Conservation (phyloP, 2,329 filamentous ascomycete genomes). For the Macroventuria anomochaeta region DNA sequence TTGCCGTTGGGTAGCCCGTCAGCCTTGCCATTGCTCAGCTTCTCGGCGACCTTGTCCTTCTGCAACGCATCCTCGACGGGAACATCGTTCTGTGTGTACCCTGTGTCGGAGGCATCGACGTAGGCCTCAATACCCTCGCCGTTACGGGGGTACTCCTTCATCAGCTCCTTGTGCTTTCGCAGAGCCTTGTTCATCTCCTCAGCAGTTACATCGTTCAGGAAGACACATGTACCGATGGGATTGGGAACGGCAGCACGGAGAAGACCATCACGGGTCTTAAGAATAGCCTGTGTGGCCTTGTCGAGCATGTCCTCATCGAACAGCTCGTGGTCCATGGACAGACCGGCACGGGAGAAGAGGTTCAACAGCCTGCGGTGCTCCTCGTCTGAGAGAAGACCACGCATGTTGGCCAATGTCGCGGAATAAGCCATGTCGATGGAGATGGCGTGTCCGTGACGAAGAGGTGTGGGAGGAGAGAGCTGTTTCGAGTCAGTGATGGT, state of each 20-base stretch:
- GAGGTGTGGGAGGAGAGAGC: constrained; percentile 70
- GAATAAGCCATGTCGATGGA: constrained; percentile 80
- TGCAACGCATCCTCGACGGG: constrained; percentile 44
- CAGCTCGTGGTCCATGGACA: constrained; percentile 73
- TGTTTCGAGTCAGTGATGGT: constrained; percentile 42
- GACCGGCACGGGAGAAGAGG: constrained; percentile 72
- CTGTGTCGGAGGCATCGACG: constrained; percentile 73
- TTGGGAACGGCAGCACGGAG: constrained; percentile 72
- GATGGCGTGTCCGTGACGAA: constrained; percentile 76
- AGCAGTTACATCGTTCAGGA: constrained; percentile 70
- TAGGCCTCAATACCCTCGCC: constrained; percentile 73
- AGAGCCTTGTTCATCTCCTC: constrained; percentile 69
- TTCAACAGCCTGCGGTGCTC: constrained; percentile 69
- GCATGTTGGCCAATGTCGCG: constrained; percentile 68
- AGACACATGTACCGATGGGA: constrained; percentile 70
- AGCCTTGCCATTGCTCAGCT: constrained; percentile 32
- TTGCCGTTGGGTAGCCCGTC: constrained; percentile 27
- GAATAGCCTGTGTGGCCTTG: constrained; percentile 70
- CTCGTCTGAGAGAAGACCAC: constrained; percentile 65
- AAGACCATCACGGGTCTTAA: constrained; percentile 73
- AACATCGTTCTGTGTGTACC: constrained; percentile 59
- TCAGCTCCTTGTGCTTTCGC: constrained; percentile 67
- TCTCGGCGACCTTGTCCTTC: constrained; percentile 32
- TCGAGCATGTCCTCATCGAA: constrained; percentile 71
- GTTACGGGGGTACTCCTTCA: constrained; percentile 66